Evolutionary conservation across 768 basidiomycete genomes (phyloP), one percentile per base, ranked within the genome.

Genomic region (Obba rivulosa): DNA sequence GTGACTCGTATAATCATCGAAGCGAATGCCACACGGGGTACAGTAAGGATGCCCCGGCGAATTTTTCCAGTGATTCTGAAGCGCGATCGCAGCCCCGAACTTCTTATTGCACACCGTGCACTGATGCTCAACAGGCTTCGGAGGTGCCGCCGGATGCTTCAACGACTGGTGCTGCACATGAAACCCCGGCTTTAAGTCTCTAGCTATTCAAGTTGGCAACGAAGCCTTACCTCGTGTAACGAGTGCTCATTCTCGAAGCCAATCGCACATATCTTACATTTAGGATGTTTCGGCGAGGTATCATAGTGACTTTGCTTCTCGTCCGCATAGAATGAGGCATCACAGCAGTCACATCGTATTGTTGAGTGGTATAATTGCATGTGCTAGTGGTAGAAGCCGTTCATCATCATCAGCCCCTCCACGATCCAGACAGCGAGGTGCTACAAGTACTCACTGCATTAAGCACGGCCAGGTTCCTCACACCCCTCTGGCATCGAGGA

Each of bases 31-130:
- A 34, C 61, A 62, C 2, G 44, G 2, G 4, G 50, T 46, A 24
- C 61, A 62, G 17, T 49, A 54, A 1, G 58, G 61, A 40, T 62
- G 61, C 10, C 43, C 41, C 0, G 53, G 36, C 34, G 55, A 57
- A 20, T 40, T 39, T 10, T 41, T n/a, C 28, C 47, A 57, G 40
- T 57, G 56, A 5, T 24, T 16, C 23, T 48, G 41, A n/a, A 57
- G 41, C 4, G 51, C 50, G 2, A 45, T 48, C 0, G 23, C 41
- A 0, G 48, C 28, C 7, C 42, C 34, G 25, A 57, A 46, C 24
- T 46, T 45, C n/a, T 52, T 36, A 28, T 35, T 48, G 48, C 56
- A 57, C n/a, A 14, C 23, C 11, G 13, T 36, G 23, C 56, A 57
- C 2, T 41, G 41, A n/a, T n/a, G n/a, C n/a, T n/a, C n/a, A n/a